phyloP scores from a whole-genome alignment of 371 early-diverging fungal genomes.

The Massospora cicadina region DNA sequence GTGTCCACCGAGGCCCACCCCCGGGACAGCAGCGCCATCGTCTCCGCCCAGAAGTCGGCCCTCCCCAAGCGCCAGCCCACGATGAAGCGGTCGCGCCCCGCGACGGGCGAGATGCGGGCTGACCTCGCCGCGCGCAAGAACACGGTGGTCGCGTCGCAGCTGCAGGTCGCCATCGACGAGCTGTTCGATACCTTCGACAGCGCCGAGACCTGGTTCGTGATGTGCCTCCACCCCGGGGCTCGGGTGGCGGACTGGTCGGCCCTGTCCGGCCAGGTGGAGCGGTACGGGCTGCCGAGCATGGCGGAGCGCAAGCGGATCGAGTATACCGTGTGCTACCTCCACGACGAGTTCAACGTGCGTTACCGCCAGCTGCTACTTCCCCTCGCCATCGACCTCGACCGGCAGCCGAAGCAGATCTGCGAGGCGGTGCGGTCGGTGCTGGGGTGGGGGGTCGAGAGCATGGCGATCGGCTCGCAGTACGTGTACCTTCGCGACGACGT shows the following conservation, averaged over 20 bases:
- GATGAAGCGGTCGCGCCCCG: conserved; percentile 27
- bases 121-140: conserved; percentile 21
- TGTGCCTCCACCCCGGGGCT: conserved; percentile 66
- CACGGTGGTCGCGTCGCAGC: conserved; percentile 38
- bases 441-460: conserved; percentile 45
- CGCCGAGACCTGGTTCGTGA: conserved; percentile 70
- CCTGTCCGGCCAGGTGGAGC: conserved; percentile 43
- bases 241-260: conserved; percentile 30
- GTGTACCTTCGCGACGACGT: conserved; percentile 48
- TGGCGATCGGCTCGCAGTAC: conserved; percentile 41
- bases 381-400: conserved; percentile 21
- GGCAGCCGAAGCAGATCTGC: conserved; percentile 13
- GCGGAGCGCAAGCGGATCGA: conserved; percentile 32
- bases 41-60: conserved; percentile 45
- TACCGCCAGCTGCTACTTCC: conserved; percentile 32
- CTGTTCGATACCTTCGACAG: conserved; percentile 60
- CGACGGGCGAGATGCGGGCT: conserved; percentile 9
- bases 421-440: conserved; percentile 33
- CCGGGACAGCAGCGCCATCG: conserved; percentile 47
- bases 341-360: conserved; percentile 48
- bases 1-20: conserved; percentile 72
- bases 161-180: conserved; percentile 55
- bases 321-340: conserved; percentile 43
- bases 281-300: conserved; percentile 40
- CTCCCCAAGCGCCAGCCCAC: conserved; percentile 54